Conservation (phyloP, 768 basidiomycete species). For the Boletus reticulatus region DNA sequence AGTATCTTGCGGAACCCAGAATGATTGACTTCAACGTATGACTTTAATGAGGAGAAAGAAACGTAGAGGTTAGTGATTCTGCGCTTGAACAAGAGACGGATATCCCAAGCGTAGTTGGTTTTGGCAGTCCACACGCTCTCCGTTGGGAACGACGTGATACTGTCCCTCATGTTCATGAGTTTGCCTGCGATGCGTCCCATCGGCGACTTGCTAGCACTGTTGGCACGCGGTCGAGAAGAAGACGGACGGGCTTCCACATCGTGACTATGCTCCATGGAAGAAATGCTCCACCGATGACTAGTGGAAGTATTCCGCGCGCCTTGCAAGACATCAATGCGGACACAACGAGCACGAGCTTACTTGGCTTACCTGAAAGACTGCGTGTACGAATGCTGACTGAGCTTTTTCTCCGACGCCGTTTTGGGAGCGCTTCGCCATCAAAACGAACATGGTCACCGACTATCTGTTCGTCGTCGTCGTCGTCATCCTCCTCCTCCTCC, state of each 20-base stretch:
- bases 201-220: constrained; percentile 33
- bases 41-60: constrained; percentile 68
- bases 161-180: constrained; percentile 51
- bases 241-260: constrained; percentile 30
- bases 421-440: constrained; percentile 27
- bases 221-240: constrained; percentile 21
- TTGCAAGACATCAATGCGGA: constrained; percentile 1
- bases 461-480: constrained; percentile 40
- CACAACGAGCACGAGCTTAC: neutral
- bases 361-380: constrained; percentile 20
- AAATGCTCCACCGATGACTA: constrained; percentile 39
- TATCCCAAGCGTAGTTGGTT: constrained; percentile 80
- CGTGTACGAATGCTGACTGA: constrained; percentile 25
- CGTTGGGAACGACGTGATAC: constrained; percentile 41
- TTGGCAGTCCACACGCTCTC: constrained; percentile 75
- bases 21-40: constrained; percentile 90
- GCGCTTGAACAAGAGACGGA: constrained; percentile 84
- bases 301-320: constrained; percentile 10
- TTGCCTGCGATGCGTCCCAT: constrained; percentile 44
- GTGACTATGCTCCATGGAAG: constrained; percentile 43
- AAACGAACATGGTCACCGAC: constrained; percentile 23
- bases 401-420: constrained; percentile 37
- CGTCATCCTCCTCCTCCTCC: constrained; percentile 49
- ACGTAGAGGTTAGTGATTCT: constrained; percentile 83
- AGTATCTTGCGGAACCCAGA: constrained; percentile 93